Evolutionary conservation across 345 rosid species (phyloP).

Genomic region (Crucihimalaya himalaica): DNA sequence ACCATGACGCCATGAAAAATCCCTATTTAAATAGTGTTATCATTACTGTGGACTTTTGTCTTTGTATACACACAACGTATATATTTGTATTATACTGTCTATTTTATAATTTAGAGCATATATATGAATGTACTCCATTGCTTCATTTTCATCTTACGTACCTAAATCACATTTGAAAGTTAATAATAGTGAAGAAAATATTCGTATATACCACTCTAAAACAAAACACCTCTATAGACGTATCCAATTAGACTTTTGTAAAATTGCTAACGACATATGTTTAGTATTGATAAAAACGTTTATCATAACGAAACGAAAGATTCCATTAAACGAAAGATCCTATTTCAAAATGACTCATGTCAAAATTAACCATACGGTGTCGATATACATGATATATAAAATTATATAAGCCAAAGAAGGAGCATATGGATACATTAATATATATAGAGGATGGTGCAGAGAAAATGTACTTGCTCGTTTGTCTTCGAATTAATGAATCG

Average conservation of each 20-base stretch:
- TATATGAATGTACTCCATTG: constrained; percentile 4
- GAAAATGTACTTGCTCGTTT: constrained; percentile 36
- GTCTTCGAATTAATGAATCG: constrained; percentile 17
- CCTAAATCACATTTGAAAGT: not conserved
- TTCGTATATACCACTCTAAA: not conserved
- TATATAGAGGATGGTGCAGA: constrained; percentile 31
- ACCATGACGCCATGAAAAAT: constrained; percentile 42
- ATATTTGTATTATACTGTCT: not conserved
- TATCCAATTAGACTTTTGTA: not conserved
- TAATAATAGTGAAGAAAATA: not conserved
- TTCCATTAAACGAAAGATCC: not conserved
- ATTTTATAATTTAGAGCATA: not conserved
- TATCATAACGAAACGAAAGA: not conserved
- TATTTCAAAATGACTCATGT: not conserved
- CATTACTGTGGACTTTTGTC: constrained; percentile 39
- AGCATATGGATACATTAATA: constrained; percentile 8
- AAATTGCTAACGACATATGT: not conserved
- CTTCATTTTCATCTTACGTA: constrained; percentile 13
- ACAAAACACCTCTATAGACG: not conserved
- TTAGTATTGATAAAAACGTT: not conserved
- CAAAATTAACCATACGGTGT: not conserved
- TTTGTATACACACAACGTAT: constrained; percentile 28
- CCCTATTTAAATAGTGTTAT: constrained; percentile 37
- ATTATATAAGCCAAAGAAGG: not conserved
- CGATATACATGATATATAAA: not conserved